phyloP scores from a whole-genome alignment of 139 green algal genomes.

The Raphidocelis subcapitata region DNA sequence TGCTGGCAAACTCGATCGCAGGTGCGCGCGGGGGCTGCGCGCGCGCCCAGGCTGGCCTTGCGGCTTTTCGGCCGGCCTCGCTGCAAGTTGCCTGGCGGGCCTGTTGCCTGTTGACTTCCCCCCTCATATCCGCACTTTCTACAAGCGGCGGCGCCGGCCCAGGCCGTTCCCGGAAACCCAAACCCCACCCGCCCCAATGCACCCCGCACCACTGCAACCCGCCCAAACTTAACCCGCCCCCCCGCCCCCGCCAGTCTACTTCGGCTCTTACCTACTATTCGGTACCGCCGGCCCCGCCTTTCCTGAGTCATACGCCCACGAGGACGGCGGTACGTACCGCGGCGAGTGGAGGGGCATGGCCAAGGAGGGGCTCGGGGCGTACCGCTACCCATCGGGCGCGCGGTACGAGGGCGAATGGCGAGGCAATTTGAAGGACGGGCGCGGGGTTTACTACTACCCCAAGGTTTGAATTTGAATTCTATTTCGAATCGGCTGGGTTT shows the following conservation, averaged over 20 bases:
- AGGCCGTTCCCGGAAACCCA: too few relatives aligned
- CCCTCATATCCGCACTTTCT: too few relatives aligned
- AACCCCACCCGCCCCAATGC: too few relatives aligned
- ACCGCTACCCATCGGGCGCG: constrained; percentile 48
- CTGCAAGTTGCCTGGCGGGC: too few relatives aligned
- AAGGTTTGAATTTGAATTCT: constrained; percentile 51
- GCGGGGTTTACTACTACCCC: constrained; percentile 78
- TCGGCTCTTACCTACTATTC: constrained; percentile 51
- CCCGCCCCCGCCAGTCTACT: constrained; percentile 26
- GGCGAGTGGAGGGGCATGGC: constrained; percentile 72
- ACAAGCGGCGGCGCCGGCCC: too few relatives aligned
- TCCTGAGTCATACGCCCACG: constrained; percentile 62
- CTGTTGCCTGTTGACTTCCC: too few relatives aligned
- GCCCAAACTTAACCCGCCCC: too few relatives aligned
- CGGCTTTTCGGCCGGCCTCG: too few relatives aligned
- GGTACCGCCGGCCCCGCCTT: constrained; percentile 57
- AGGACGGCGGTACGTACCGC: constrained; percentile 75
- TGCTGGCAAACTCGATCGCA: constrained; percentile 20
- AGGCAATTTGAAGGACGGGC: constrained; percentile 73
- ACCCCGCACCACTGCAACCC: too few relatives aligned
- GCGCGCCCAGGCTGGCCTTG: too few relatives aligned
- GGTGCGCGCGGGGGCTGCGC: neutral
- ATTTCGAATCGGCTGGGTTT: too few relatives aligned
- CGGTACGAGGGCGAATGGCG: constrained; percentile 82
- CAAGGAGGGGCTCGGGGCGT: constrained; percentile 79